phyloP scores from a whole-genome alignment of 2,329 filamentous ascomycete genomes.

The Fusarium sp. region DNA sequence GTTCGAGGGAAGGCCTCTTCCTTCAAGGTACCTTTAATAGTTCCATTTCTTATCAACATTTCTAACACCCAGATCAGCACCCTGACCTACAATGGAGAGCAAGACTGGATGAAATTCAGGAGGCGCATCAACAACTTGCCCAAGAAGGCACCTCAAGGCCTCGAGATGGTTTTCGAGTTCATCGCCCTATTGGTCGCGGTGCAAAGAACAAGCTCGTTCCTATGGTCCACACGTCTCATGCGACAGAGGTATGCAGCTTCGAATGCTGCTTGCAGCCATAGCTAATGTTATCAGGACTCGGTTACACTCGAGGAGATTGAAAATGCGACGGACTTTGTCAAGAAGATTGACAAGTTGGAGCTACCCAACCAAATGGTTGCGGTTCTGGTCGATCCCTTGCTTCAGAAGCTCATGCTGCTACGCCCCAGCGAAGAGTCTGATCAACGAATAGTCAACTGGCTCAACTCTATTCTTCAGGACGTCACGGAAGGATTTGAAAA shows the following conservation, averaged over 20 bases:
- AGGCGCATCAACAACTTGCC: conserved; percentile 61
- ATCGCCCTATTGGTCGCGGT: conserved; percentile 54
- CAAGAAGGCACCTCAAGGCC: conserved; percentile 49
- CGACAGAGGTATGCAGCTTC: conserved; percentile 67
- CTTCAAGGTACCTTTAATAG: conserved; percentile 61
- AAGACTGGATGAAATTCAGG: conserved; percentile 75
- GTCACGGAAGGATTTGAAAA: conserved; percentile 63
- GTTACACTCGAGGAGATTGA: conserved; percentile 83
- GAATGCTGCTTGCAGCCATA: background rate
- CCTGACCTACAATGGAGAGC: conserved; percentile 81
- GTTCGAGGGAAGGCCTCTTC: conserved; percentile 69
- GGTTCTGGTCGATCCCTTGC: conserved; percentile 77
- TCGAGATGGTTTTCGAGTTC: conserved; percentile 70
- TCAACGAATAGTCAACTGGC: conserved; percentile 68
- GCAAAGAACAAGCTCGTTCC: conserved; percentile 63
- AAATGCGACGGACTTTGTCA: conserved; percentile 74
- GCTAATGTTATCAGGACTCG: conserved; percentile 58
- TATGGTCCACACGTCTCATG: conserved; percentile 77
- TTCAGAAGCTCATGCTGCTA: conserved; percentile 81
- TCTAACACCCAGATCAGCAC: conserved; percentile 59
- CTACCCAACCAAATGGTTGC: conserved; percentile 85
- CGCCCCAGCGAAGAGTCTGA: conserved; percentile 64
- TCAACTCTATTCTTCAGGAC: conserved; percentile 66
- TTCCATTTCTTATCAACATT: background rate
- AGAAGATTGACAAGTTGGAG: conserved; percentile 80